phyloP scores from a whole-genome alignment of 2,329 filamentous ascomycete species.

The Paecilomyces fulvus region DNA sequence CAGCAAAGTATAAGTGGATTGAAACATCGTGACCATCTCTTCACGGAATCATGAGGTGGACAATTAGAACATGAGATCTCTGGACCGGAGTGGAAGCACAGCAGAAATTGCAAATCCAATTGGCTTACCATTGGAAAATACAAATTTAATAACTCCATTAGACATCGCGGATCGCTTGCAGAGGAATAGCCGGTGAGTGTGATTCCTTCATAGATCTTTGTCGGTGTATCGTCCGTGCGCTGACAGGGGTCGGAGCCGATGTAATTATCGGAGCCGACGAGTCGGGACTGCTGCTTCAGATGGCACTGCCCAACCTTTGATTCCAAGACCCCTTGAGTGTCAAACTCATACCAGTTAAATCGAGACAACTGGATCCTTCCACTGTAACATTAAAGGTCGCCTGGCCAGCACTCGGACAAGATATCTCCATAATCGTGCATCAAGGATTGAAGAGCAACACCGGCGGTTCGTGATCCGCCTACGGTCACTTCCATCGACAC shows the following conservation, averaged over 20 bases:
- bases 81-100: no score
- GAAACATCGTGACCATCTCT: no score
- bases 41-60: no score
- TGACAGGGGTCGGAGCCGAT: background rate
- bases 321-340: background rate
- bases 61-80: no score
- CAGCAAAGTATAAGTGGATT: no score
- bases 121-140: no score
- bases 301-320: no score
- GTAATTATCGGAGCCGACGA: background rate
- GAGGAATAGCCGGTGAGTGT: no score
- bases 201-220: background rate
- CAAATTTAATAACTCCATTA: no score
- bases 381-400: background rate
- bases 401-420: background rate
- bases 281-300: background rate
- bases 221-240: background rate
- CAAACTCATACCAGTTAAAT: background rate
- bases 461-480: slow-evolving; percentile 12
- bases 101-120: no score
- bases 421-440: slow-evolving; percentile 8
- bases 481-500: slow-evolving; percentile 14
- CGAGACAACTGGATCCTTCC: background rate
- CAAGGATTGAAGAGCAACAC: slow-evolving; percentile 4
- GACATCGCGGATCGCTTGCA: no score